Base-by-base conservation (phyloP, 2,329 filamentous ascomycete genomes). In the Aspergillus nomiae region DNA sequence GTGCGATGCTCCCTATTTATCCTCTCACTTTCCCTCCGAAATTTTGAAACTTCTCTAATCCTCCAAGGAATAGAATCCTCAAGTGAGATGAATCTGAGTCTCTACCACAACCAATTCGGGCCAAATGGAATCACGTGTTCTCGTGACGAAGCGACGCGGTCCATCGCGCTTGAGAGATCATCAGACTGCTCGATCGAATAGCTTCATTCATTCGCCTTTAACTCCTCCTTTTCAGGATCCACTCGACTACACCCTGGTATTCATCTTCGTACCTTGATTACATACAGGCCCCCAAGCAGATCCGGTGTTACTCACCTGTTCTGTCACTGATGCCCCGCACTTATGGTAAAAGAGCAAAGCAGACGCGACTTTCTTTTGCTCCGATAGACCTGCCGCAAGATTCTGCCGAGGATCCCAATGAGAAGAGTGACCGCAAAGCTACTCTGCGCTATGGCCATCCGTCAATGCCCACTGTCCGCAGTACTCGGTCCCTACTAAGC, bases 291-390 rank as follows among this genome's bases (percentile, higher is more conserved):
- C 3, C 14, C 43, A 19, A 34, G 12, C 26, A 48, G 46, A 21
- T 26, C 21, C 32, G 30, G 32, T 24, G 28, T n/a, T 21, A 36
- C 12, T 26, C 7, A 19, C 51, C n/a, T 55, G 8, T 55, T 48
- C 58, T 55, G 36, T 60, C 62, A 56, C 56, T 30, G 12, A 77
- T 77, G 75, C 71, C 75, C 63, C 72, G 73, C 68, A 73, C 68
- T 58, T 65, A 69, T 51, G 66, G 67, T 51, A 76, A 75, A 41
- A 41, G 38, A 65, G 65, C 63, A 58, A 77, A 77, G 67, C 80
- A 82, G 69, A 78, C 80, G 57, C 78, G 77, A 55, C 74, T 82
- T 45, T 67, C 77, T n/a, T 82, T 82, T 66, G 73, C 77, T 12
- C 70, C 80, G 26, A 60, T 76, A 16, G 63, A 72, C 36, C 71